phyloP scores from a whole-genome alignment of 139 green algal genomes.

The Tetradesmus lagerheimii region DNA sequence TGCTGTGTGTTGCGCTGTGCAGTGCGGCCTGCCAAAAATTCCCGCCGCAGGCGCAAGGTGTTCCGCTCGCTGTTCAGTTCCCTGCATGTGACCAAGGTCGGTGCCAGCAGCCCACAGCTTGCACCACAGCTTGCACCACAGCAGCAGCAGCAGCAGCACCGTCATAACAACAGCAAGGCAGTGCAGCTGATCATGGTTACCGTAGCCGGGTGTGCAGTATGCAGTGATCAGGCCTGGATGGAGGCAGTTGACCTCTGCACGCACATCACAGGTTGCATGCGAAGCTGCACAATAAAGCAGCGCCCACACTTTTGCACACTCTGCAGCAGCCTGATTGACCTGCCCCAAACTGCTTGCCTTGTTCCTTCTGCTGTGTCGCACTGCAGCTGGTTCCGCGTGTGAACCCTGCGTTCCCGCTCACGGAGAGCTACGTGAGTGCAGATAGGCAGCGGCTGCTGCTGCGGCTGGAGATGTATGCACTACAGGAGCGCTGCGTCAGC shows the following conservation, averaged over 20 bases:
- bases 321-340: not conserved
- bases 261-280: no score
- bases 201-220: no score
- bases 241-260: not conserved
- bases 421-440: not conserved
- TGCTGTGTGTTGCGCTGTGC: no score
- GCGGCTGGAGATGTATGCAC: slow-evolving; percentile 66
- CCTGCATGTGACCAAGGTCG: not conserved
- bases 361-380: not conserved
- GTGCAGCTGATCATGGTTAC: no score
- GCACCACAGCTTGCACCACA: no score
- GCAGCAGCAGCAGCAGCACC: not conserved
- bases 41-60: not conserved
- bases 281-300: no score
- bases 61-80: not conserved
- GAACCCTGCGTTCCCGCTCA: slow-evolving; percentile 24
- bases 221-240: not conserved
- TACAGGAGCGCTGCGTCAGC: slow-evolving; percentile 68
- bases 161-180: no score
- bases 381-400: slow-evolving; percentile 40
- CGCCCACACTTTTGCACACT: no score
- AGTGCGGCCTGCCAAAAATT: not conserved
- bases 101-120: not conserved
- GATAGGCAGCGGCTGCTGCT: slow-evolving; percentile 56
- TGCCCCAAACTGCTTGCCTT: not conserved